Base-by-base conservation (phyloP, 805 yeast genomes). In the Suhomyces tanzawaensis region DNA sequence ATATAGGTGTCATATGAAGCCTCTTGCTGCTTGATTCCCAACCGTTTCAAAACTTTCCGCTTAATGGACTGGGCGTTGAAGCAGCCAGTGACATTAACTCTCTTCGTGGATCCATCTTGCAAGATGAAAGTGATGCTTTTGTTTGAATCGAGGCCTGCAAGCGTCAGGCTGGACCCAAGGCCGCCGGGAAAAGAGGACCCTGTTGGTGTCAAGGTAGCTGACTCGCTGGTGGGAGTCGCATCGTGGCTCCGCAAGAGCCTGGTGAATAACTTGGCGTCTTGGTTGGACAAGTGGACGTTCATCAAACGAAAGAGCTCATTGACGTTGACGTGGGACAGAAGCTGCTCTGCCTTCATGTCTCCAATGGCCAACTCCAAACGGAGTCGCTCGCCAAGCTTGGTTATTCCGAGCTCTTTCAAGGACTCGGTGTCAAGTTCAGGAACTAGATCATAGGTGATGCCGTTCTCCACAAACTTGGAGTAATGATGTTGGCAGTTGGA, bases 381-480 rank as follows among this genome's bases (percentile, higher is more conserved):
- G 15, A 91, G 67, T 19, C 96, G 66, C 57, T 93, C 98, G 1
- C 98, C 97, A 12, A 91, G 76, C 46, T 78, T 82, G n/a, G 51
- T 45, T 8, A 91, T 60, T 0, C 96, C 95, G 8, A 93, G 55
- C 40, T 83, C 93, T 33, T 72, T 76, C 39, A 91, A 70, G 1
- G 88, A 76, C 5, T 62, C 68, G 29, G 74, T 69, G 51, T 86
- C 95, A 30, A 81, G 62, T 42, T 79, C 82, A 4, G 77, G 64
- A 6, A 83, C 47, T 5, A 82, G 60, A 36, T 79, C 85, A 16
- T 69, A 64, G 0, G 79, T 71, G 45, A 83, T 73, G 17, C 76
- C 82, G 52, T 81, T 68, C 13, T 74, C 74, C 16, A 56, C 47
- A 39, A 69, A 69, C 38, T 52, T 58, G 29, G 49, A 19, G 41